Evolutionary conservation across 1,284 basidiomycete species (phyloP), one percentile per base, ranked within the genome.

Genomic region (Inonotus obliquus): DNA sequence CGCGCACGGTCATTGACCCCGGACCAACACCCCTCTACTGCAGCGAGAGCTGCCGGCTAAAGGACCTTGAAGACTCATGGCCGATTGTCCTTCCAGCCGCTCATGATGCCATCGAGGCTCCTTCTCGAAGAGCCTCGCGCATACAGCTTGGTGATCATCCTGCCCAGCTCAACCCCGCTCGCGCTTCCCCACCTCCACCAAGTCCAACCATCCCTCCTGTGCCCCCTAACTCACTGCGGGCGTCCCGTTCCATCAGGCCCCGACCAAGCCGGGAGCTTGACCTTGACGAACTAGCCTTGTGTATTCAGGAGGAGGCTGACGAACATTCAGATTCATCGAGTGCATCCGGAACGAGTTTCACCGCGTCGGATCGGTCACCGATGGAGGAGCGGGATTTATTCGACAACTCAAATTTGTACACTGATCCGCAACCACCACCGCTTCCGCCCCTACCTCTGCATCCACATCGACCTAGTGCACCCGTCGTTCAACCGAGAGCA

Each of bases 1-100:
- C 79, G 51, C 81, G 83, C 47, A 84, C 83, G 3, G 77, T 90
- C 73, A 90, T 91, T 74, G 88, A 90, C 75, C 87, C 87, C 70
- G 78, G 79, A 1, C 89, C 86, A 11, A 82, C 82, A 1, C 87
- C 89, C 23, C 80, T 91, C 65, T 92, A 91, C 74, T 92, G 89
- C 74, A 91, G 88, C 2, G 86, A 89, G 65, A 81, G 85, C 69
- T 92, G 89, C 72, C 79, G 81, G 5, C 11, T 47, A 41, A 23
- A 21, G n/a, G 57, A 63, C 41, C 56, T 63, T 13, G 57, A 59
- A 41, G 29, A 51, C 51, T 79, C 71, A 72, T 81, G 69, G 69
- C 3, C 77, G 76, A 1, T 76, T 76, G 1, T 72, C 72, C 6
- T 69, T 76, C 9, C 49, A 14, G 3, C 76, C 76, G 17, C 75